Conservation (phyloP, 306 rosid genomes). For the Vachellia pachyceras region DNA sequence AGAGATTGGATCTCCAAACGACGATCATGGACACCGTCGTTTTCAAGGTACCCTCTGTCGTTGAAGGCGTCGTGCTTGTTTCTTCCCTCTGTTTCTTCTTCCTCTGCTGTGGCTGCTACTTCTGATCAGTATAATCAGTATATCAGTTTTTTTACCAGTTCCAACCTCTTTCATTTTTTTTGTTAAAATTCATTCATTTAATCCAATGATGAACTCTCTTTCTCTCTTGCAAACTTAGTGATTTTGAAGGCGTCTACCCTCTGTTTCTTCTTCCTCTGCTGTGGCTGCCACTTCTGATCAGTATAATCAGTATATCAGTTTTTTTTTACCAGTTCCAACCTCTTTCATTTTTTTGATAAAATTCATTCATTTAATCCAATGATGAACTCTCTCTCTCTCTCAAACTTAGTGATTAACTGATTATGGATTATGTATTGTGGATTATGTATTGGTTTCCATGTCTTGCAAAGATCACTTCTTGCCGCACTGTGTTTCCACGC, state of each 20-base stretch:
- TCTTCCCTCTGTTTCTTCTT: constrained; percentile 78
- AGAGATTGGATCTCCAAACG: constrained; percentile 53
- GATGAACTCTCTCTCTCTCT: background rate
- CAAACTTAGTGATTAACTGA: too few relatives aligned
- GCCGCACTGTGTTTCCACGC: constrained; percentile 97
- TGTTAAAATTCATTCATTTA: background rate
- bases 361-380: background rate
- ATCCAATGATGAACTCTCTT: background rate
- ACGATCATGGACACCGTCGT: constrained; percentile 63
- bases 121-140: constrained; percentile 38
- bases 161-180: background rate
- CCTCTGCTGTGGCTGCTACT: constrained; percentile 77
- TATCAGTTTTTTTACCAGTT: constrained; percentile 3
- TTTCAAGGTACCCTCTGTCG: constrained; percentile 59
- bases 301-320: background rate
- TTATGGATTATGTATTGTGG: too few relatives aligned
- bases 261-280: constrained; percentile 83
- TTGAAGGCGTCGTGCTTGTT: constrained; percentile 69
- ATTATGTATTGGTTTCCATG: too few relatives aligned
- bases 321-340: background rate
- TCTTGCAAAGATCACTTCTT: constrained; percentile 77
- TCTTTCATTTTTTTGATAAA: background rate
- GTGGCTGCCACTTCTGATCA: constrained; percentile 70
- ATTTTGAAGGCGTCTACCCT: constrained; percentile 62
- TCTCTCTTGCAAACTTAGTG: too few relatives aligned